Percentiles rank a stretch among this genome's conserved stretches.
Evolutionary conservation across 305 asterid genomes (phyloP).

Genomic region (Fraxinus platypoda): DNA sequence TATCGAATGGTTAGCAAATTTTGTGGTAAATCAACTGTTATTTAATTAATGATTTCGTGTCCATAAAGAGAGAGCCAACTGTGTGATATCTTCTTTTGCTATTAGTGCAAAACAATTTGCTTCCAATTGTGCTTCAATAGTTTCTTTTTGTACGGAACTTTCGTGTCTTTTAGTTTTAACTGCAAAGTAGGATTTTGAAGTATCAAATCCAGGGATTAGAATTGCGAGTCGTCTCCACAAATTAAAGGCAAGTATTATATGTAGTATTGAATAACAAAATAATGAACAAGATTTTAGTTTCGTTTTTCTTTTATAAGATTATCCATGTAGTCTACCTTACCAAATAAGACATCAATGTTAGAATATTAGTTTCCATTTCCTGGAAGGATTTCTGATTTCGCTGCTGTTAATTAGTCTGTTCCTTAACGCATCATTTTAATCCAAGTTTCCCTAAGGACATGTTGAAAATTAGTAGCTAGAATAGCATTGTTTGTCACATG

Average conservation of each 20-base stretch:
- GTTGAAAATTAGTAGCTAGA: neutral
- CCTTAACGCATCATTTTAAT: neutral
- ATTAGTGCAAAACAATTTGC: neutral
- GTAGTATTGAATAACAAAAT: neutral
- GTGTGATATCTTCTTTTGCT: neutral
- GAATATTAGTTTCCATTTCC: neutral
- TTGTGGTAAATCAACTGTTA: neutral
- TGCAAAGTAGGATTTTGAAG: neutral
- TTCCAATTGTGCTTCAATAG: neutral
- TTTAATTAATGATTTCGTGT: neutral
- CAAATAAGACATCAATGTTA: neutral
- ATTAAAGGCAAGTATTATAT: neutral
- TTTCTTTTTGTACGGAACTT: neutral
- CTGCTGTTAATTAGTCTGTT: neutral
- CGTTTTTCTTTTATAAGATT: neutral
- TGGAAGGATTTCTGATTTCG: neutral
- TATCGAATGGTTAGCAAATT: neutral
- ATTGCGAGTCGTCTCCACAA: neutral
- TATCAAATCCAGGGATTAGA: neutral
- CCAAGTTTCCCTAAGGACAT: neutral
- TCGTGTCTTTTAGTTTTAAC: neutral
- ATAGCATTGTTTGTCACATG: neutral
- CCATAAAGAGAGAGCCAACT: neutral
- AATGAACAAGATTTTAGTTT: neutral
- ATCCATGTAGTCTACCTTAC: neutral